Evolutionary conservation across 805 yeast species (phyloP).

Genomic region (Naumovozyma baii): DNA sequence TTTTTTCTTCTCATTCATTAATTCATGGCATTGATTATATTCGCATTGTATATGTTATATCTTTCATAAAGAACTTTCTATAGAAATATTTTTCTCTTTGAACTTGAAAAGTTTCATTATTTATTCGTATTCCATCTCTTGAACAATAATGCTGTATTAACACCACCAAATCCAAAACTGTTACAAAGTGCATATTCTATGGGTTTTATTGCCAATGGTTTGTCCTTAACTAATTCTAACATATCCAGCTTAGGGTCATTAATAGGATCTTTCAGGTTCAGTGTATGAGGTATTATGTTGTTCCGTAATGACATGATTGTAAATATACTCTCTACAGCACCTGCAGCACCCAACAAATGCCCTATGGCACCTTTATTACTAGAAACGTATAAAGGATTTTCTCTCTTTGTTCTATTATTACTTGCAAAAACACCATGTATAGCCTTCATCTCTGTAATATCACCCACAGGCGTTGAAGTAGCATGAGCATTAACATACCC

Average conservation of each 20-base stretch:
- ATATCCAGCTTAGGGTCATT: background rate
- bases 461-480: constrained; percentile 85
- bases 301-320: constrained; percentile 56
- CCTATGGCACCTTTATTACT: constrained; percentile 92
- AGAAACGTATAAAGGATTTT: constrained; percentile 40
- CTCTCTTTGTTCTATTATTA: constrained; percentile 3
- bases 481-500: constrained; percentile 94
- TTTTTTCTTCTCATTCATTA: too few species aligned
- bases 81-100: too few species aligned
- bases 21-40: background rate
- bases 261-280: constrained; percentile 49
- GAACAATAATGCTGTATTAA: constrained; percentile 68
- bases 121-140: constrained; percentile 26
- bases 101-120: too few species aligned
- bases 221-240: background rate
- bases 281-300: constrained; percentile 64
- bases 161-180: constrained; percentile 97
- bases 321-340: constrained; percentile 83
- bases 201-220: constrained; percentile 26
- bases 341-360: constrained; percentile 92
- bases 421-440: constrained; percentile 35
- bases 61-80: background rate
- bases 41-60: background rate
- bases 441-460: constrained; percentile 76
- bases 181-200: constrained; percentile 64